Percentiles rank a stretch among this genome's conserved stretches.
phyloP scores from a whole-genome alignment of 2,329 filamentous ascomycete species.

The Torrubiella hemipterigena region DNA sequence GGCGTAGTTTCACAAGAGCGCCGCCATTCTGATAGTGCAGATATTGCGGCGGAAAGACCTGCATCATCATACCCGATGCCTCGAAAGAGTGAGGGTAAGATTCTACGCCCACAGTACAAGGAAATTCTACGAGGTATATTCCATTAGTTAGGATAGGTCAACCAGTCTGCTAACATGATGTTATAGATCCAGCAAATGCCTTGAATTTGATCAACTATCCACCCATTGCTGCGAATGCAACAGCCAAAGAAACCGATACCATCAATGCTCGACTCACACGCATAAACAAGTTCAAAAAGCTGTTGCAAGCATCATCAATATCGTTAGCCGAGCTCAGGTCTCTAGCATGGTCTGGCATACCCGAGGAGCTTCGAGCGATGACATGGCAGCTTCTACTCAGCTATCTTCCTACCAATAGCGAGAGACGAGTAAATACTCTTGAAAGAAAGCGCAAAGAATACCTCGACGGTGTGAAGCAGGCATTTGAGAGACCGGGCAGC shows the following conservation, averaged over 20 bases:
- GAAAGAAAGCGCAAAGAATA: conserved; percentile 96
- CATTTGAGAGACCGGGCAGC: conserved; percentile 52
- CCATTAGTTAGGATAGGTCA: too few species aligned
- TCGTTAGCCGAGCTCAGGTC: conserved; percentile 72
- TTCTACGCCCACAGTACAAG: conserved; percentile 92
- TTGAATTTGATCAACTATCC: conserved; percentile 89
- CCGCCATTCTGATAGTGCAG: conserved; percentile 71
- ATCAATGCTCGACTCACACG: conserved; percentile 80
- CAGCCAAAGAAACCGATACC: conserved; percentile 72
- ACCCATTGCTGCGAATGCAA: conserved; percentile 57
- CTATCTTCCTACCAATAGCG: conserved; percentile 93
- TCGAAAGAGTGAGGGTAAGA: conserved; percentile 88
- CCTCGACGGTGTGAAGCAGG: conserved; percentile 74
- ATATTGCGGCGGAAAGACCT: conserved; percentile 86
- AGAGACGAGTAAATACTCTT: conserved; percentile 76
- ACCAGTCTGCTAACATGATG: conserved; percentile 7
- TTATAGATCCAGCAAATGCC: conserved; percentile 71
- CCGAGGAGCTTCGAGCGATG: conserved; percentile 92
- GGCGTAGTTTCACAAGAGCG: too few species aligned
- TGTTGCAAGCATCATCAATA: conserved; percentile 85
- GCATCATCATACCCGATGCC: conserved; percentile 74
- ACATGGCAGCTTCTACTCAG: conserved; percentile 96
- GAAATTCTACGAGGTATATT: conserved; percentile 65
- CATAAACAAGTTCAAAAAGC: conserved; percentile 97
- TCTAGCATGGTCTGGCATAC: conserved; percentile 87